Base-by-base conservation (phyloP, 2,329 filamentous ascomycete genomes). In the Hymenoscyphus fraxineus region DNA sequence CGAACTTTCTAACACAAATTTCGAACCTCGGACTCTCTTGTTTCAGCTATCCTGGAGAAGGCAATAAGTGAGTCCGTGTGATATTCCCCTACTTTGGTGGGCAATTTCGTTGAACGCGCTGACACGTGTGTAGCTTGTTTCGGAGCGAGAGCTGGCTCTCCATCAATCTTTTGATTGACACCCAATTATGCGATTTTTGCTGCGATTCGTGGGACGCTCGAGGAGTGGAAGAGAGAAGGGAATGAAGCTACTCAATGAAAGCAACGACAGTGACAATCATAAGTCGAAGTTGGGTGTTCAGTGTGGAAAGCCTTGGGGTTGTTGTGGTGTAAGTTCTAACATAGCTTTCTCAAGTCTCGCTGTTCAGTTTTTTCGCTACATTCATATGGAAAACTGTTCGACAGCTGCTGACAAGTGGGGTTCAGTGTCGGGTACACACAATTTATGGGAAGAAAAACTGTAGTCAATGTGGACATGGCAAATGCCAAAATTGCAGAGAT, bases 281-380 rank as follows among this genome's bases (percentile, higher is more conserved):
- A 40, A 40, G 35, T 27, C 27, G 32, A 59, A 40, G n/a, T 22
- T 19, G 22, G 47, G 12, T 6, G 5, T 19, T 54, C 47, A 13
- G 2, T 9, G 12, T n/a, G 47, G 19, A 54, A 54, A 27, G 3
- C 58, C 58, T 22, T 59, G 58, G 58, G 58, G 32, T 31, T 59
- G 58, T 59, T 40, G 39, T 59, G 58, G 41, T 59, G 58, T 59
- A 40, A 40, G 58, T 44, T 59, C 19, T 35, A 12, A n/a, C 4
- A 12, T 27, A 12, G 1, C 19, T 54, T 13, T 27, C 22, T 22
- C 13, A 19, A 22, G 9, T 54, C 13, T 10, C 19, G 10, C 9
- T 35, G 35, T 58, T 57, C n/a, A n/a, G 4, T 58, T 38, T n/a
- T n/a, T 2, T 27, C 13, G 13, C 9, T 13, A 16, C 13, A 22